Evolutionary conservation across 805 yeast genomes (phyloP).

Genomic region (Candida berthetii): DNA sequence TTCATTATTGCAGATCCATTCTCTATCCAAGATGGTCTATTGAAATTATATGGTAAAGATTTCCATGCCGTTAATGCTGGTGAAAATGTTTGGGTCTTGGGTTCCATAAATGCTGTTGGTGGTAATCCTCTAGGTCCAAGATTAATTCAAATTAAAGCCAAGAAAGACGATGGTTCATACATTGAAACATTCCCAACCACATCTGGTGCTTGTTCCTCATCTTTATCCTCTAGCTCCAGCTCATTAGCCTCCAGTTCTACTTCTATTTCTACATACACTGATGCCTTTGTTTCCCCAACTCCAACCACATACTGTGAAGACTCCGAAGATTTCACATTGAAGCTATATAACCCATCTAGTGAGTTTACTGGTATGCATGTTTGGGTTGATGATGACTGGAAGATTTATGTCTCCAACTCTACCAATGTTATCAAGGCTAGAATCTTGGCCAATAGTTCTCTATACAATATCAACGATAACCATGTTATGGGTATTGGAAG

Average conservation of each 20-base stretch:
- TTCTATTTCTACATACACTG: too few relatives aligned
- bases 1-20: constrained; percentile 8
- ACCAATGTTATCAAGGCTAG: constrained; percentile 1
- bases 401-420: constrained; percentile 3
- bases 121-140: neutral
- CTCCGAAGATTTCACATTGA: constrained; percentile 3
- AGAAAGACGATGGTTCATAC: neutral
- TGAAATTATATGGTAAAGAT: constrained; percentile 9
- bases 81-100: constrained; percentile 8
- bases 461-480: constrained; percentile 1
- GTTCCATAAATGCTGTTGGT: constrained; percentile 10
- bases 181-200: neutral
- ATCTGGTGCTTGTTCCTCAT: too few relatives aligned
- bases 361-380: constrained; percentile 16
- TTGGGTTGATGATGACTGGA: constrained; percentile 9
- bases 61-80: constrained; percentile 17
- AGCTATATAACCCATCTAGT: constrained; percentile 10
- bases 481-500: constrained; percentile 11
- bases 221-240: too few relatives aligned
- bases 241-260: too few relatives aligned
- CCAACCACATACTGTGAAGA: constrained; percentile 3
- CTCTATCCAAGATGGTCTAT: constrained; percentile 9
- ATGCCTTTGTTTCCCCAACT: too few relatives aligned
- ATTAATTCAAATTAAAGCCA: neutral
- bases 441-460: constrained; percentile 6